Evolutionary conservation across 1,284 basidiomycete genomes (phyloP), one percentile per base, ranked within the genome.

Genomic region (Melampsora larici-populina): DNA sequence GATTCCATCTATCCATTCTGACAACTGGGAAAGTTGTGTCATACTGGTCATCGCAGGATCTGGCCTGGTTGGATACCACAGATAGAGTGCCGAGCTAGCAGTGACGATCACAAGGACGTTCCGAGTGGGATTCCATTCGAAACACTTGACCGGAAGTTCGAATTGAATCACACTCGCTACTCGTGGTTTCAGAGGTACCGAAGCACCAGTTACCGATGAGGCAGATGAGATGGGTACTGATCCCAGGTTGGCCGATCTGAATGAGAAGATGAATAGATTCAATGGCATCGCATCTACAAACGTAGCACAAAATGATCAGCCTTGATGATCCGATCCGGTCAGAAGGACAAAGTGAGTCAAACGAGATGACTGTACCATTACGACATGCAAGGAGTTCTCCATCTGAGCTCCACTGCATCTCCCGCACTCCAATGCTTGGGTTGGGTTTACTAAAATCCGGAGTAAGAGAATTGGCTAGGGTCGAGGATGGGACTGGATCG

Each of bases 401-500:
- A 26, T 74, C 49, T 9, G 63, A 46, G 31, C 63, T 74, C 72
- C 72, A 74, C 36, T 74, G 46, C 26, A 74, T 67, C 21, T 74
- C 72, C 40, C 58, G 65, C 21, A 74, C 63, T 33, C 72, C 72
- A 33, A 74, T 74, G 1, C 31, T 65, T 17, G 72, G 72, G 40
- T 74, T 74, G 6, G 72, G 63, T 49, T 74, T 74, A 31, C 72
- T 74, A 24, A 31, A 74, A 63, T 74, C 72, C 18, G 72, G 24
- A 40, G 48, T 65, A n/a, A 74, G 55, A 33, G 63, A 33, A n/a
- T n/a, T 36, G 48, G 72, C 62, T 24, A 74, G 63, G 48, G 31
- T 29, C 21, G n/a, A 15, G 33, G 26, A 48, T 2, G 72, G n/a
- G 26, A 33, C 63, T 1, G 55, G 36, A 31, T 74, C 72, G 48